Percentiles rank a stretch among this genome's conserved stretches.
Evolutionary conservation across 2,329 filamentous ascomycete genomes (phyloP).

Genomic region (Calcarisporium arbuscula): DNA sequence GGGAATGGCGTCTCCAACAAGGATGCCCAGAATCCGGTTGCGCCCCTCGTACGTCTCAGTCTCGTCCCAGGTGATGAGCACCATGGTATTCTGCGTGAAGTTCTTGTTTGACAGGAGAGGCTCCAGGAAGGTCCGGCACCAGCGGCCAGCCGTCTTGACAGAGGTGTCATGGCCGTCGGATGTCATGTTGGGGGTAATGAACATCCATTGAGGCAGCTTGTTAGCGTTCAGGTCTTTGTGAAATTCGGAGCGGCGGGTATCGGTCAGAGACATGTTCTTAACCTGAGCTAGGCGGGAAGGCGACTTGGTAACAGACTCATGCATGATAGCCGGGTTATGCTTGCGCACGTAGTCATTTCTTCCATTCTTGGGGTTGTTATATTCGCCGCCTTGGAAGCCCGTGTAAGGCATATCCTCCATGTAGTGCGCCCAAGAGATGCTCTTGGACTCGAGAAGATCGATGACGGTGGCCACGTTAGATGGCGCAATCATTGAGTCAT

Average conservation of each 20-base stretch:
- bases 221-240: constrained; percentile 57
- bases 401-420: constrained; percentile 72
- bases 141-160: constrained; percentile 61
- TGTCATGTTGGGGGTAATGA: constrained; percentile 70
- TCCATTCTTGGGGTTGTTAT: constrained; percentile 57
- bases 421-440: constrained; percentile 65
- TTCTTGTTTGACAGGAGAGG: constrained; percentile 62
- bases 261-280: constrained; percentile 57
- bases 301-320: constrained; percentile 55
- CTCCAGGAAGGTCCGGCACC: constrained; percentile 62
- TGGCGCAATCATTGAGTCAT: too few species aligned
- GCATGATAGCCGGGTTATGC: constrained; percentile 65
- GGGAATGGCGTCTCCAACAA: constrained; percentile 71
- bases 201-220: constrained; percentile 64
- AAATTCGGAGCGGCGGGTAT: constrained; percentile 48
- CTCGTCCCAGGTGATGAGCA: constrained; percentile 76
- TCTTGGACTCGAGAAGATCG: constrained; percentile 61
- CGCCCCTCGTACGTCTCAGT: constrained; percentile 60
- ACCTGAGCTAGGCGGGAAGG: constrained; percentile 57
- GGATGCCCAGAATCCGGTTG: constrained; percentile 64
- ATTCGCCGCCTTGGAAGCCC: constrained; percentile 61
- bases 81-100: constrained; percentile 70
- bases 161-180: constrained; percentile 70
- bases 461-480: constrained; percentile 59
- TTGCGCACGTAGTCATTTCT: constrained; percentile 77